Evolutionary conservation across 148 eudicot species (phyloP).

Genomic region (Vaccinium darrowii): DNA sequence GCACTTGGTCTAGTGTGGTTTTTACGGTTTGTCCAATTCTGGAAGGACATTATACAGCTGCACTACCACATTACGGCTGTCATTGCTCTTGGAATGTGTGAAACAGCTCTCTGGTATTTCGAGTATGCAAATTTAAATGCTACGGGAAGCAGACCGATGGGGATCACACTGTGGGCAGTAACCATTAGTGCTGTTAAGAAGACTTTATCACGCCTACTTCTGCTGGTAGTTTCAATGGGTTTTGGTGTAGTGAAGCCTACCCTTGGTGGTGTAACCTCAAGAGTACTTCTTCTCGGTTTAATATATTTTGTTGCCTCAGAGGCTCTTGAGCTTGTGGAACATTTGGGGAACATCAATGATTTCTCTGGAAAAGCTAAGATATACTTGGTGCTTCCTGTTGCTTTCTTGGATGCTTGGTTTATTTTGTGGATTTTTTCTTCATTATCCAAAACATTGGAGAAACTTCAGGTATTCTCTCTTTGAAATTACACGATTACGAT

Average conservation of each 20-base stretch:
- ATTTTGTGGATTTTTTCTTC: conserved; percentile 95
- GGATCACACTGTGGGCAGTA: conserved; percentile 88
- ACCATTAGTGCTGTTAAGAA: conserved; percentile 82
- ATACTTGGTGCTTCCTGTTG: conserved; percentile 83
- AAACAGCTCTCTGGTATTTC: conserved; percentile 92
- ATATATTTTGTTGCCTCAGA: conserved; percentile 80
- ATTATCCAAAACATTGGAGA: conserved; percentile 77
- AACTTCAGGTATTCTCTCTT: conserved; percentile 66
- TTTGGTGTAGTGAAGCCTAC: conserved; percentile 95
- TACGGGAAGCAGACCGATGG: conserved; percentile 83
- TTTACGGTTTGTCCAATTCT: conserved; percentile 64
- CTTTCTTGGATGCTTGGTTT: conserved; percentile 78
- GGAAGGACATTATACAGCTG: conserved; percentile 90
- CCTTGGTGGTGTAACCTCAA: conserved; percentile 78
- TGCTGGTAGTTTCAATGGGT: conserved; percentile 95
- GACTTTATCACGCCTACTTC: conserved; percentile 82
- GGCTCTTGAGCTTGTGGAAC: conserved; percentile 87
- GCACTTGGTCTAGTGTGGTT: conserved; percentile 84
- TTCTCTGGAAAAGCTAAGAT: conserved; percentile 76
- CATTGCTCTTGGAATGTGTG: conserved; percentile 96
- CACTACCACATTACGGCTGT: conserved; percentile 89
- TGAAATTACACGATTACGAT: background rate
- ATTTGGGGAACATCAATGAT: conserved; percentile 89
- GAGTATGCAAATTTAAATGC: conserved; percentile 83
- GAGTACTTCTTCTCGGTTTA: conserved; percentile 68